Percentiles rank a stretch among this genome's conserved stretches.
phyloP scores from a whole-genome alignment of 345 rosid species.

The Turritis glabra region DNA sequence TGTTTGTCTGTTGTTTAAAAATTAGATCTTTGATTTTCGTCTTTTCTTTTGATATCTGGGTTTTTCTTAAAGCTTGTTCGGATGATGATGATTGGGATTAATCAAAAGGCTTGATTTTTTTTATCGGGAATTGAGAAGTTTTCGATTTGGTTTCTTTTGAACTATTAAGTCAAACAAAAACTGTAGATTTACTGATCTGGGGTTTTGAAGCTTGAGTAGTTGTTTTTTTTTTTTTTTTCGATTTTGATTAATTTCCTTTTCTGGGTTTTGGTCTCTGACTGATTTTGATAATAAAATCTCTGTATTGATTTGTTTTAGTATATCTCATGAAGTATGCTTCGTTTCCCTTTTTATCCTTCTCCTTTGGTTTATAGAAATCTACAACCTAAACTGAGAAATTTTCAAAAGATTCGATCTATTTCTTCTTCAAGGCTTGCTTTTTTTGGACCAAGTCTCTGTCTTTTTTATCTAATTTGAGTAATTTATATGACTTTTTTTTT shows the following conservation, averaged over 20 bases:
- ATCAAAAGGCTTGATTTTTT: neutral
- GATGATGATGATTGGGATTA: neutral
- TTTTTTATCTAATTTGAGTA: neutral
- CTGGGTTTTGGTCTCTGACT: conserved; percentile 9
- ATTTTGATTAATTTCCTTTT: conserved; percentile 2
- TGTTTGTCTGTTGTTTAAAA: neutral
- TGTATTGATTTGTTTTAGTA: conserved; percentile 20
- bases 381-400: neutral
- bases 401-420: neutral
- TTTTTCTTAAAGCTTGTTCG: neutral
- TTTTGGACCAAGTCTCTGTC: conserved; percentile 10
- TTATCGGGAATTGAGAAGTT: neutral
- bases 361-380: conserved; percentile 12
- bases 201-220: neutral
- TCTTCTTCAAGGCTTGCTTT: conserved; percentile 10
- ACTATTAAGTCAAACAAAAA: conserved; percentile 3
- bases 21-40: conserved; percentile 31
- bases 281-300: neutral
- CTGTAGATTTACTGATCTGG: conserved; percentile 27
- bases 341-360: conserved; percentile 13
- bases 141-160: neutral
- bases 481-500: neutral
- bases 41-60: neutral
- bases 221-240: neutral
- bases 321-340: conserved; percentile 22